Evolutionary conservation across 176 grass and related monocot genomes (phyloP).

Genomic region (Bolboschoenus planiculmis): DNA sequence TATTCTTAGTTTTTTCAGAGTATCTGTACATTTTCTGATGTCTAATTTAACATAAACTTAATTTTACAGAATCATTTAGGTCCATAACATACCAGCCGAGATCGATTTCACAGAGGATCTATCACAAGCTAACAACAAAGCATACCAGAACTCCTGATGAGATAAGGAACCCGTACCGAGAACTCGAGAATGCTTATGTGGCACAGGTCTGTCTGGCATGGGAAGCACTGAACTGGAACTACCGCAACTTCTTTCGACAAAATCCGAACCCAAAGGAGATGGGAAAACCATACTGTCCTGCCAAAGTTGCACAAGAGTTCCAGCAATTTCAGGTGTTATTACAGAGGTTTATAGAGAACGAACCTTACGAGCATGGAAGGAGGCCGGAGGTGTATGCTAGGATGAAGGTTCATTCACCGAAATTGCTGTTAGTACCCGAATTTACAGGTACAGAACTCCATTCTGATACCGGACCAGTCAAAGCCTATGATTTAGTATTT

Average conservation of each 20-base stretch:
- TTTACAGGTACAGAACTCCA: slow-evolving; percentile 39
- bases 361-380: slow-evolving; percentile 62
- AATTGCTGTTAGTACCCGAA: slow-evolving; percentile 79
- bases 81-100: slow-evolving; percentile 63
- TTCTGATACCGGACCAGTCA: background rate
- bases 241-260: slow-evolving; percentile 44
- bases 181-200: slow-evolving; percentile 80
- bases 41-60: background rate
- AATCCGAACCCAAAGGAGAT: slow-evolving; percentile 28
- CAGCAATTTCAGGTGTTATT: slow-evolving; percentile 91
- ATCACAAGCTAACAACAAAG: slow-evolving; percentile 52
- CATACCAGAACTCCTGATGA: slow-evolving; percentile 27
- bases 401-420: slow-evolving; percentile 69
- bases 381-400: slow-evolving; percentile 65
- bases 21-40: background rate
- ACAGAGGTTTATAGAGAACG: slow-evolving; percentile 87
- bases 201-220: slow-evolving; percentile 83
- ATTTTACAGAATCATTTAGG: slow-evolving; percentile 62
- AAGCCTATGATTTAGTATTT: background rate
- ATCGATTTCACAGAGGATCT: slow-evolving; percentile 61
- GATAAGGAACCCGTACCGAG: slow-evolving; percentile 50
- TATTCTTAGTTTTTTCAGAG: background rate
- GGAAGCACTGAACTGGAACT: slow-evolving; percentile 93
- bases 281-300: slow-evolving; percentile 46
- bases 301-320: slow-evolving; percentile 74